Evolutionary conservation across 1,284 basidiomycete species (phyloP).

Genomic region (Trametes versicolor): DNA sequence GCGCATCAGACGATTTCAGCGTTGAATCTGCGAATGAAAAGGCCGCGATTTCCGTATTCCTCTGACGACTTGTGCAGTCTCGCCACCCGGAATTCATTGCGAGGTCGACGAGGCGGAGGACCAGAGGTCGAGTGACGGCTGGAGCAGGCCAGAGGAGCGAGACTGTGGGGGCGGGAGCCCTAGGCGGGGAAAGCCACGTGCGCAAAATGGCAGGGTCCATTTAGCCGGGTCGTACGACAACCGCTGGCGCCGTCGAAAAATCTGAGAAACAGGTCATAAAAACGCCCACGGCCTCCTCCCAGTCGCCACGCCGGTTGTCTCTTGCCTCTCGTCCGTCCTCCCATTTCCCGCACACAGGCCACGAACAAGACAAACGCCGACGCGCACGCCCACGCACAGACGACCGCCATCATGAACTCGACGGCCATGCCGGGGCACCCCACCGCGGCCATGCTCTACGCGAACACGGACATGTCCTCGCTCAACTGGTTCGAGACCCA

Average conservation of each 20-base stretch:
- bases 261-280: slow-evolving; percentile 24
- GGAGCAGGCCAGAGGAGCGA: slow-evolving; percentile 32
- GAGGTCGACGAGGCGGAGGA: not conserved
- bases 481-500: slow-evolving; percentile 81
- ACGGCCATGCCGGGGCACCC: slow-evolving; percentile 36
- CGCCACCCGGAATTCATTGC: not conserved
- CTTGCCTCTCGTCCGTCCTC: slow-evolving; percentile 20
- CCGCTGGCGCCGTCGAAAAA: slow-evolving; percentile 20
- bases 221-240: slow-evolving; percentile 35
- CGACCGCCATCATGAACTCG: slow-evolving; percentile 38
- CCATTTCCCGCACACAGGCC: not conserved
- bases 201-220: slow-evolving; percentile 8
- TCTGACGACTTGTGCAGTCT: slow-evolving; percentile 8
- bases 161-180: slow-evolving; percentile 10
- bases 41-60: not conserved
- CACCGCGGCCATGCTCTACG: slow-evolving; percentile 58
- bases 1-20: not conserved
- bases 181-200: slow-evolving; percentile 27
- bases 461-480: slow-evolving; percentile 68
- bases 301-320: slow-evolving; percentile 28
- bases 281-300: slow-evolving; percentile 11
- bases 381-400: slow-evolving; percentile 15
- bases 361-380: not conserved
- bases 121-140: slow-evolving; percentile 24
- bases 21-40: slow-evolving; percentile 1